A percentile compares a stretch with the other conserved stretches of the same genome.
These are phyloP conservation scores for Amesomyces nigricolor DNA, from an alignment of 2,329 filamentous ascomycete species.

Conservation along the genomic window DNA sequence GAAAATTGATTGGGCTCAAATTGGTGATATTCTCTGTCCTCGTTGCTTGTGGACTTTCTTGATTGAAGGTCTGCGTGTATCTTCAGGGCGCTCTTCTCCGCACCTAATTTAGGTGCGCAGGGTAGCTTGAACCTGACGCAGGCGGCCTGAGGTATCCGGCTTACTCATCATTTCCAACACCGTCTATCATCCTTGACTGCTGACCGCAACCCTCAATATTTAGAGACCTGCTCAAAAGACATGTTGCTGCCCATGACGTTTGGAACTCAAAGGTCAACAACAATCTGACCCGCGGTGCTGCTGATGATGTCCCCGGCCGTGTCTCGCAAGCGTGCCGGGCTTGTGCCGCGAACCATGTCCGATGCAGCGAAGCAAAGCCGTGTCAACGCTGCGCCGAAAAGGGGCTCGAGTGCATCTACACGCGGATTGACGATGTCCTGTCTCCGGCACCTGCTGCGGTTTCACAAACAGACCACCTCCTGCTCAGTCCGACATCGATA, in stretches of 20 bases:
- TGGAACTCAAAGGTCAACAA: conserved; percentile 8
- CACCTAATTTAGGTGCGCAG: no score
- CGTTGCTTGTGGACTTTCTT: no score
- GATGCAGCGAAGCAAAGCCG: conserved; percentile 5
- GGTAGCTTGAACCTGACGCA: no score
- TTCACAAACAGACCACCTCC: not conserved
- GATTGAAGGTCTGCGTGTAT: no score
- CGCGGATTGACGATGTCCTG: not conserved
- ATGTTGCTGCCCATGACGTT: conserved; percentile 10
- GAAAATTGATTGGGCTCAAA: no score
- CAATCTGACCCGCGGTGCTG: not conserved
- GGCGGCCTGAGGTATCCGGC: no score
- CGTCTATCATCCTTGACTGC: not conserved
- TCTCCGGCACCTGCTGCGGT: not conserved
- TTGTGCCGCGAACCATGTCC: conserved; percentile 8
- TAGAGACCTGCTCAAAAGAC: conserved; percentile 7
- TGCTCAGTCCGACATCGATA: not conserved
- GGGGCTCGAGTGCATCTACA: conserved; percentile 7
- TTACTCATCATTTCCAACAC: no score
- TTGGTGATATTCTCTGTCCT: no score
- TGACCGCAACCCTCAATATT: not conserved
- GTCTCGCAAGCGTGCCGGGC: conserved; percentile 5
- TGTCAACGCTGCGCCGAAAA: conserved; percentile 5
- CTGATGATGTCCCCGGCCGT: not conserved
- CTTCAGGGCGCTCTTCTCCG: no score